Evolutionary conservation across 208 protist species (phyloP).

Genomic region (Histomonas meleagridis): DNA sequence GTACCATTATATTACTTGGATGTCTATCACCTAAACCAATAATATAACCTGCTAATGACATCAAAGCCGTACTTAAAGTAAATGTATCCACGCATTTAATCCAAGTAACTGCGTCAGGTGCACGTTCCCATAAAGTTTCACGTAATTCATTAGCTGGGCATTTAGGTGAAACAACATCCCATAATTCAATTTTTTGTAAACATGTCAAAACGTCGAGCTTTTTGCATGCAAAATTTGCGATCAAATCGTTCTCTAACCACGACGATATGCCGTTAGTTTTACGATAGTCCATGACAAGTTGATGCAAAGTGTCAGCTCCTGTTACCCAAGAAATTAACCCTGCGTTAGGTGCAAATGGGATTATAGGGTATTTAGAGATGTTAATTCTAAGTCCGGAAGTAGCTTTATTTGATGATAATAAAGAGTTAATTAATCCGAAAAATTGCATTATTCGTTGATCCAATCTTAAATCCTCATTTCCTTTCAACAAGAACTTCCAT

Average conservation of each 20-base stretch:
- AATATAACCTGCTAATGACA: constrained; percentile 38
- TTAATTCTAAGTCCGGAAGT: background rate
- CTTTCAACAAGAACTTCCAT: constrained; percentile 37
- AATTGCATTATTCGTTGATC: constrained; percentile 39
- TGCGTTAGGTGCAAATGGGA: background rate
- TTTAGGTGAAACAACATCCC: background rate
- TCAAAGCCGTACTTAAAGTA: background rate
- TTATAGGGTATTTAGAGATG: constrained; percentile 22
- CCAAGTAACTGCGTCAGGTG: background rate
- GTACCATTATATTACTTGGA: constrained; percentile 45
- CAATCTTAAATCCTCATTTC: constrained; percentile 35
- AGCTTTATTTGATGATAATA: background rate
- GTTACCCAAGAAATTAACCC: constrained; percentile 31
- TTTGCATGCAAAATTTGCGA: too few relatives aligned
- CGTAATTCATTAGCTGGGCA: background rate
- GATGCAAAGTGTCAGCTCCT: constrained; percentile 18
- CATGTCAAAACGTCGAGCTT: background rate
- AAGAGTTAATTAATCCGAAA: constrained; percentile 18
- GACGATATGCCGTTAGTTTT: background rate
- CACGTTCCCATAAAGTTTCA: background rate
- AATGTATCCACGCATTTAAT: background rate
- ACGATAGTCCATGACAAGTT: constrained; percentile 11
- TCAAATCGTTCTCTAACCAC: background rate
- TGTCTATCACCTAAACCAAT: constrained; percentile 38
- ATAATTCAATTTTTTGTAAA: constrained; percentile 4